Conservation (phyloP, 2,329 filamentous ascomycete genomes). For the Penicillium sp. region DNA sequence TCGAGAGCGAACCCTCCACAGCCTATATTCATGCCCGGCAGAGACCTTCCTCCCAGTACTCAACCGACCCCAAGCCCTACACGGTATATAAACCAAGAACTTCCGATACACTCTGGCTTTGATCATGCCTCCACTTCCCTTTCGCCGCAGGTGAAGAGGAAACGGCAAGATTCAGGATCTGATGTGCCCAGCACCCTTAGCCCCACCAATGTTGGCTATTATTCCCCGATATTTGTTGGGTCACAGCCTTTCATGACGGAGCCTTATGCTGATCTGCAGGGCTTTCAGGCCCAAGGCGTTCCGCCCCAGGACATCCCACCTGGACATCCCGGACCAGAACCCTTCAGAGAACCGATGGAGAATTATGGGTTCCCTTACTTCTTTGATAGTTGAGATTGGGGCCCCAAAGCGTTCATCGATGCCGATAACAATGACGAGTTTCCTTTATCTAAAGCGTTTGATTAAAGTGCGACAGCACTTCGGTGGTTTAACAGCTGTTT, state of each 20-base stretch:
- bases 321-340: constrained; percentile 14
- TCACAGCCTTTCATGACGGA: constrained; percentile 16
- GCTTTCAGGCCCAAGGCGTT: background rate
- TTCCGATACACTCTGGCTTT: constrained; percentile 12
- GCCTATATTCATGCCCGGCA: constrained; percentile 2
- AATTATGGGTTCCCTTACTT: constrained; percentile 32
- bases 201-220: constrained; percentile 11
- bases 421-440: constrained; percentile 17
- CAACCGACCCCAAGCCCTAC: constrained; percentile 11
- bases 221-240: constrained; percentile 13
- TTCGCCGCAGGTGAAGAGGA: constrained; percentile 22
- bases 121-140: background rate
- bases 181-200: constrained; percentile 1
- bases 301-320: constrained; percentile 2
- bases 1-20: constrained; percentile 5
- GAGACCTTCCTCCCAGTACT: constrained; percentile 10
- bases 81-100: constrained; percentile 12
- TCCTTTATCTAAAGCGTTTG: constrained; percentile 7
- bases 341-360: constrained; percentile 21
- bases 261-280: constrained; percentile 10
- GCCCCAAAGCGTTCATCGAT: background rate
- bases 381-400: constrained; percentile 27
- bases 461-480: constrained; percentile 7
- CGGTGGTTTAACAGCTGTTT: background rate
- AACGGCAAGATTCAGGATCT: constrained; percentile 18